Percentiles rank a stretch among this genome's conserved stretches.
phyloP scores from a whole-genome alignment of 345 rosid species.

The Salix purpurea region DNA sequence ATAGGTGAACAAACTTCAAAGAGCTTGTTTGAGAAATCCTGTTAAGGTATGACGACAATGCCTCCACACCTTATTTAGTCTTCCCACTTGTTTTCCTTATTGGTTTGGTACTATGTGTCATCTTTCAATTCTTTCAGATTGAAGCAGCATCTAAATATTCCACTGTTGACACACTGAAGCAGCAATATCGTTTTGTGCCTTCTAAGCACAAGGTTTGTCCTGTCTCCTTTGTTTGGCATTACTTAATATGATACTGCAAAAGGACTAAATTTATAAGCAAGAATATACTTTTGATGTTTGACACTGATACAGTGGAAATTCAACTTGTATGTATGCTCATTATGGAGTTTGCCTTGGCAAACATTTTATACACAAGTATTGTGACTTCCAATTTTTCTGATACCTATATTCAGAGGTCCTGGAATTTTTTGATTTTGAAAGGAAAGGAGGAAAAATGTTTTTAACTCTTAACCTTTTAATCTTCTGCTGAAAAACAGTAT shows the following conservation, averaged over 20 bases:
- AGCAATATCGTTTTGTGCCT: constrained; percentile 68
- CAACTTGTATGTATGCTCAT: too few species aligned
- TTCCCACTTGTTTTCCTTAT: background rate
- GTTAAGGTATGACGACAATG: constrained; percentile 57
- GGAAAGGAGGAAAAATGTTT: too few species aligned
- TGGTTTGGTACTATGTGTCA: constrained; percentile 1
- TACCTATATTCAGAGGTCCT: too few species aligned
- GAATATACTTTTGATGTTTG: background rate
- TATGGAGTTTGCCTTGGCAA: too few species aligned
- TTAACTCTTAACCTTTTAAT: too few species aligned
- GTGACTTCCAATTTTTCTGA: too few species aligned
- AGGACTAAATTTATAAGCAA: background rate
- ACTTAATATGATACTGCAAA: background rate
- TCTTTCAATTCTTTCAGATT: constrained; percentile 45
- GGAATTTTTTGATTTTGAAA: too few species aligned
- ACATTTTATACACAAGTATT: too few species aligned
- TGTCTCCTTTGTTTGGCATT: constrained; percentile 9
- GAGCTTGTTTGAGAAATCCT: constrained; percentile 86
- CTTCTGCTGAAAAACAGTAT: too few species aligned
- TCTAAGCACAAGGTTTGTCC: constrained; percentile 74
- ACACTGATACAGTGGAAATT: too few species aligned
- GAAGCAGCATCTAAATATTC: constrained; percentile 94
- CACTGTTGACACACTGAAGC: constrained; percentile 86
- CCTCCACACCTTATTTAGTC: background rate
- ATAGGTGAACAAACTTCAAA: constrained; percentile 86